phyloP scores from a whole-genome alignment of 2,329 filamentous ascomycete genomes.

The Phaeomoniella chlamydospora region DNA sequence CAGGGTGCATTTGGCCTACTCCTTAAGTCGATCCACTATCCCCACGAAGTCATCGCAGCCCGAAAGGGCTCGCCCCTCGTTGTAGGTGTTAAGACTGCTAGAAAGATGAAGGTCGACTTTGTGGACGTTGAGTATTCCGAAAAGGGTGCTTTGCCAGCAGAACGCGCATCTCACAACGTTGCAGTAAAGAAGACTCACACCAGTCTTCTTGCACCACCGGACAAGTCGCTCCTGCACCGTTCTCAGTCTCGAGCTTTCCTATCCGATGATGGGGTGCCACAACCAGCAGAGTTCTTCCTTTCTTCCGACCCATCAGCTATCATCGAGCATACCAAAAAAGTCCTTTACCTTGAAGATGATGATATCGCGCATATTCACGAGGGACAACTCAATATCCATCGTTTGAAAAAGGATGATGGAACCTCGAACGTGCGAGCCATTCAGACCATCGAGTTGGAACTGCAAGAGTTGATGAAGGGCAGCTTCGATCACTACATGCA shows the following conservation, averaged over 20 bases:
- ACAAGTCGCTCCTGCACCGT: conserved; percentile 96
- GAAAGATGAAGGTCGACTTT: conserved; percentile 99
- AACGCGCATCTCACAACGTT: conserved; percentile 90
- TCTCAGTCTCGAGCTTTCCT: conserved; percentile 98
- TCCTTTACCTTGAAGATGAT: conserved; percentile 98
- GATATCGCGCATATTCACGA: conserved; percentile 99
- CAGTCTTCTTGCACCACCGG: conserved; percentile 68
- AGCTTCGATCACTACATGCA: conserved; percentile 99
- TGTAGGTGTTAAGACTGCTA: conserved; percentile 89
- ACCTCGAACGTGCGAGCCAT: conserved; percentile 95
- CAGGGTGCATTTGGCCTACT: conserved; percentile 95
- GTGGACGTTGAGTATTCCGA: conserved; percentile 97
- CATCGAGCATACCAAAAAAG: conserved; percentile 99
- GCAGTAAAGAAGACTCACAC: conserved; percentile 80
- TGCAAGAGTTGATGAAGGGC: conserved; percentile 99
- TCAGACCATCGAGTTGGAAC: conserved; percentile 95
- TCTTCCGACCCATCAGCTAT: conserved; percentile 97
- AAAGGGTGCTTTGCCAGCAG: conserved; percentile 75
- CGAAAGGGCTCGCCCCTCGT: conserved; percentile 97
- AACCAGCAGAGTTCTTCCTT: conserved; percentile 98
- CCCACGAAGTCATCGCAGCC: conserved; percentile 92
- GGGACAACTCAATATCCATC: conserved; percentile 97
- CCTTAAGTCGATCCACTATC: conserved; percentile 97
- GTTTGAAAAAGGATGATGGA: conserved; percentile 90
- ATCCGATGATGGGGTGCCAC: conserved; percentile 93